Base-by-base conservation (phyloP, 805 yeast species). In the Yamadazyma scolyti region DNA sequence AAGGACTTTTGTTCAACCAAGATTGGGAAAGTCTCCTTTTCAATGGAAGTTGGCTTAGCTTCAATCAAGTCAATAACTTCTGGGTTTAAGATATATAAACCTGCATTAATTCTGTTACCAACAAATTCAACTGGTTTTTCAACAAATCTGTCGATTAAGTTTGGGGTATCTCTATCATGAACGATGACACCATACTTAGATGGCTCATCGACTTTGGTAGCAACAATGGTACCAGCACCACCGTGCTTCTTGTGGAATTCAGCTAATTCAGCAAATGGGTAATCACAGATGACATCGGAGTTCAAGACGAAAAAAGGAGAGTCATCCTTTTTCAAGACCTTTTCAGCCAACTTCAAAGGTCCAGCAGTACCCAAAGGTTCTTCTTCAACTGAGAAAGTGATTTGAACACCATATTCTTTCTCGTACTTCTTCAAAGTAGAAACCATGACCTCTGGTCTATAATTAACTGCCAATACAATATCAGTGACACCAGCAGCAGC, bases 311-410 rank as follows among this genome's bases (percentile, higher is more conserved):
- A 93, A 73, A 93, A 88, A 48, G 99, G 99, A 37, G 94, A 71
- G 61, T 86, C 80, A 68, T 93, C 97, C 75, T 93, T 93, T 68
- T 77, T 84, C 63, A 93, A 76, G 39, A 93, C 80, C 46, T 82
- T 75, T 73, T 89, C 97, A 48, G 99, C 98, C 54, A 93, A 82
- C 68, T 88, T 90, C 61, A 93, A 77, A 46, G 99, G 99, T 63
- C 99, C 99, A 48, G 97, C 98, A 47, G 99, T 93, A 48, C 97
- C 99, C 60, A 93, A 78, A 39, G 99, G 99, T 74, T 93, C 99
- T 60, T 90, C 93, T 74, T 93, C 99, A 47, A 93, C 97, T 39
- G 96, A 87, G 71, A 94, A 93, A 35, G 97, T 88, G 68, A 93
- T 93, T 51, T 73, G 71, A 46, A 93, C 95, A 63, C 96, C 97